Evolutionary conservation across 768 basidiomycete species (phyloP), one percentile per base, ranked within the genome.

Genomic region (Lyophyllum decastes): DNA sequence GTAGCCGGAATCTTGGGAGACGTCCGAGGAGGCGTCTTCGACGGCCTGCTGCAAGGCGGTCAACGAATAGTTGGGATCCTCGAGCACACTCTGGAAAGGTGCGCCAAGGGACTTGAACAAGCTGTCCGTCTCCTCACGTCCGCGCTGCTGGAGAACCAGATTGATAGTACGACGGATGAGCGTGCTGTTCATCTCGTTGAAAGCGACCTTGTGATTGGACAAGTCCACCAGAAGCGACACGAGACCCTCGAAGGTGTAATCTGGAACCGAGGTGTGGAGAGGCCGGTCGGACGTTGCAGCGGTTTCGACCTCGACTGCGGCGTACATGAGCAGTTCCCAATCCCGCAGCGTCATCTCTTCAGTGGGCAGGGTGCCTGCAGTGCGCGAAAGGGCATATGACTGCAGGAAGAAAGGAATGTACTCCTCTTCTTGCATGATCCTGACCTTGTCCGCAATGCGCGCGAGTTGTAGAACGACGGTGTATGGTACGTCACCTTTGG

Each of bases 251-350:
- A 76, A 81, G 6, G 73, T 64, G 43, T 67, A 73, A 24, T 64
- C 61, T 7, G 67, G 64, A 7, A 73, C 46, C 11, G 57, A 11
- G 11, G 55, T 58, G 19, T 66, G 57, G 9, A 61, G 43, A 21
- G 67, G 69, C 35, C 65, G 70, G 9, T 64, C 67, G 17, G 71
- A 61, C 7, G 68, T 56, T n/a, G 63, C 56, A 5, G 72, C 71
- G 12, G 68, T 62, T 52, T 77, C 75, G 26, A 74, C 66, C 25
- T 76, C 68, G 8, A 72, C 64, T 2, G 80, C 74, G 7, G 79
- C 77, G 26, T 74, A 76, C 0, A 80, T 61, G 17, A 89, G 61
- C 7, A 78, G 65, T 41, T 79, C 78, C 74, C 83, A 82, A 38
- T 86, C 83, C 7, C 69, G 60, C 0, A 61, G 2, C 0, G 64